Evolutionary conservation across 257 asterid species (phyloP), one percentile per base, ranked within the genome.

Genomic region (Plectranthus barbatus): DNA sequence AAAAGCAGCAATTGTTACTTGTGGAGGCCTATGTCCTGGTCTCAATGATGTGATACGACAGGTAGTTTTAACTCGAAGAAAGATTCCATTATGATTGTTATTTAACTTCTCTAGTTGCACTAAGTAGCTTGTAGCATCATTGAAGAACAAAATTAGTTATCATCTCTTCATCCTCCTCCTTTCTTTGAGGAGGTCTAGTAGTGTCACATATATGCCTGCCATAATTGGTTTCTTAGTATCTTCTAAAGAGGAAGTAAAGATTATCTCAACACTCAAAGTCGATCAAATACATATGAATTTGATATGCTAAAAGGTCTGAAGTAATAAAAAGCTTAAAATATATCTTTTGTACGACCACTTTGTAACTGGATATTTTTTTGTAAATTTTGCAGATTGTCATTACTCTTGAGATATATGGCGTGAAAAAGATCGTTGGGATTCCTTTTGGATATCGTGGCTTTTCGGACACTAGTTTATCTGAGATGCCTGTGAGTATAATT

Each of bases 11-110:
- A 87, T 87, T 64, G 88, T 90, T 49, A 90, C 97, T 46, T 90
- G 97, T 80, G 97, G 97, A 29, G 97, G 97, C 66, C 97, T 90
- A 74, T 90, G 97, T 72, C 97, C 97, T 66, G 97, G 97, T 54
- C 95, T 90, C 69, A 90, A 90, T 77, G 97, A 90, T 79, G 97
- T 90, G 39, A 90, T 90, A 47, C 76, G 97, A 55, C 97, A 90
- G 90, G 95, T 90, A 79, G 33, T 47, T 40, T 61, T 13, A 62
- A 12, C 48, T 49, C 1, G 14, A 64, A 60, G 53, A 21, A 40
- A 44, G 47, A 41, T 19, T 15, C 48, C 20, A 31, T 71, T 20
- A 13, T 31, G 50, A 36, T 26, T 18, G 23, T 40, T 72, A 63
- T 67, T 17, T 21, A 40, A 19, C 29, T 39, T 24, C 42, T 47